These are phyloP conservation scores for Filobasidium floriforme DNA, from an alignment of 768 basidiomycete species.

Conservation along the genomic window DNA sequence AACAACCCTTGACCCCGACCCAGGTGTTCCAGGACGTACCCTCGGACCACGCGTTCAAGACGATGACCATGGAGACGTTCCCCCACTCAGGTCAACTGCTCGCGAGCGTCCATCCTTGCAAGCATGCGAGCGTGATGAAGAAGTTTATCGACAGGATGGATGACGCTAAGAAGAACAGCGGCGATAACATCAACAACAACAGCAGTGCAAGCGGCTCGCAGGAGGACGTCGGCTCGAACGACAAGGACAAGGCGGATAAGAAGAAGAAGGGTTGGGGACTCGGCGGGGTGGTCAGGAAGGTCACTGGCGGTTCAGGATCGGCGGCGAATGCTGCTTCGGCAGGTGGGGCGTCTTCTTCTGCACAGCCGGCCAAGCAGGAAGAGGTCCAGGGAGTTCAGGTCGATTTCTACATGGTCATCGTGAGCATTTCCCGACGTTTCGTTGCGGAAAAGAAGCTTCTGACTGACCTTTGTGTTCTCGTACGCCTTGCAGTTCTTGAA, in stretches of 20 bases:
- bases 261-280: slow-evolving; percentile 65
- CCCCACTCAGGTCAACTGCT: slow-evolving; percentile 75
- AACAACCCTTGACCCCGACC: slow-evolving; percentile 72
- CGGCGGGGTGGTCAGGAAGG: slow-evolving; percentile 58
- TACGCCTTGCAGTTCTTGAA: slow-evolving; percentile 66
- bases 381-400: slow-evolving; percentile 84
- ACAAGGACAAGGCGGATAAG: slow-evolving; percentile 32
- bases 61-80: slow-evolving; percentile 96
- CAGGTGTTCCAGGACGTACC: slow-evolving; percentile 98
- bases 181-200: slow-evolving; percentile 46
- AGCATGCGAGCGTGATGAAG: slow-evolving; percentile 98
- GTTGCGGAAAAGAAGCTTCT: neutral
- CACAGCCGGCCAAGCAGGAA: slow-evolving; percentile 50
- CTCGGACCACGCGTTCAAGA: slow-evolving; percentile 94
- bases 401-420: slow-evolving; percentile 87
- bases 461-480: neutral
- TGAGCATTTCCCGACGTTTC: slow-evolving; percentile 24
- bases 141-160: slow-evolving; percentile 99
- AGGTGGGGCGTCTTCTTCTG: slow-evolving; percentile 15
- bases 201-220: slow-evolving; percentile 55
- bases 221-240: slow-evolving; percentile 9
- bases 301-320: slow-evolving; percentile 54
- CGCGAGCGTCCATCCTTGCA: slow-evolving; percentile 96
- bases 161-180: slow-evolving; percentile 51
- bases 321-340: slow-evolving; percentile 17